These are phyloP conservation scores for Tolypocladium tundrense DNA, from an alignment of 2,329 filamentous ascomycete genomes.

Conservation along the genomic window DNA sequence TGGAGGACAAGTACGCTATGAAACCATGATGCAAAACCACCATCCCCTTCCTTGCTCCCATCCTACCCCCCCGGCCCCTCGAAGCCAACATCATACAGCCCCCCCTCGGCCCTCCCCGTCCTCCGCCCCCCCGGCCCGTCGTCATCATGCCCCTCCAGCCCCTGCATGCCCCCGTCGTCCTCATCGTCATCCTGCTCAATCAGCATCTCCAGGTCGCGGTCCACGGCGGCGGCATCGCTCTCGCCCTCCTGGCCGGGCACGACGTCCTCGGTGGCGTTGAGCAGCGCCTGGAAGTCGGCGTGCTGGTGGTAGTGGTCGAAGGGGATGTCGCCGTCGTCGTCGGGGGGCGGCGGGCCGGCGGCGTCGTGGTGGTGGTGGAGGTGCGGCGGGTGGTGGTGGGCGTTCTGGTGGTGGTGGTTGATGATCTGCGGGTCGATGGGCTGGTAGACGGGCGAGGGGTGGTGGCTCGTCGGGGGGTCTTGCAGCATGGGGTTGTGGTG, in stretches of 20 bases:
- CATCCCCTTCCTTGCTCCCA: neutral
- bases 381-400: conserved; percentile 15
- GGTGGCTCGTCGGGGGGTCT: conserved; percentile 13
- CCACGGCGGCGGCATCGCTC: conserved; percentile 30
- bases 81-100: conserved; percentile 19
- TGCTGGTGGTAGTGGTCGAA: conserved; percentile 33
- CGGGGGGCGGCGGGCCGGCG: conserved; percentile 3
- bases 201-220: conserved; percentile 41
- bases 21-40: neutral
- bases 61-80: conserved; percentile 9
- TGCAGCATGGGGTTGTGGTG: conserved; percentile 25
- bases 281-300: conserved; percentile 42
- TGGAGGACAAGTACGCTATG: neutral
- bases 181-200: conserved; percentile 36
- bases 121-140: conserved; percentile 6
- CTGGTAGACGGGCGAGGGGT: conserved; percentile 31
- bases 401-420: conserved; percentile 23
- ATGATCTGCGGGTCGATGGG: conserved; percentile 53
- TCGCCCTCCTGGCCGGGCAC: conserved; percentile 14
- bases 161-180: conserved; percentile 18
- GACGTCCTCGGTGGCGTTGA: conserved; percentile 35
- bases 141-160: conserved; percentile 6
- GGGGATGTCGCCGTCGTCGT: conserved; percentile 14
- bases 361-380: conserved; percentile 12
- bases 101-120: conserved; percentile 12